phyloP scores from a whole-genome alignment of 1,284 basidiomycete genomes.

The Cutaneotrichosporon sp. region DNA sequence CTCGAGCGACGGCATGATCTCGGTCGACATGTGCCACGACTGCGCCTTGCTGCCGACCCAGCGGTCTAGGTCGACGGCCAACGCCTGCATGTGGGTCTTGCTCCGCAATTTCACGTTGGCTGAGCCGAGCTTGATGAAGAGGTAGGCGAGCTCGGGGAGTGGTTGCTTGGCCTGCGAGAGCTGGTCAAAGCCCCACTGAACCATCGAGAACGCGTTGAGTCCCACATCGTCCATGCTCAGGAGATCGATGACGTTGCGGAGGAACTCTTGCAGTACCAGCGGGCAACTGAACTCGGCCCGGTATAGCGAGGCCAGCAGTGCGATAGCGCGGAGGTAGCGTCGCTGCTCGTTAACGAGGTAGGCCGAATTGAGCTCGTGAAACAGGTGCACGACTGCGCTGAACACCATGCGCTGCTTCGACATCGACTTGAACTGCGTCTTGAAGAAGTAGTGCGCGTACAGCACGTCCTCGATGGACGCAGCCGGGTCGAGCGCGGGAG shows the following conservation, averaged over 20 bases:
- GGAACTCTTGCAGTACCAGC: slow-evolving; percentile 65
- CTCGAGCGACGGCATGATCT: slow-evolving; percentile 20
- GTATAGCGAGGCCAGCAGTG: slow-evolving; percentile 68
- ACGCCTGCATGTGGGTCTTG: not conserved
- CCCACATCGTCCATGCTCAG: slow-evolving; percentile 70
- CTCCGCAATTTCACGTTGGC: slow-evolving; percentile 10
- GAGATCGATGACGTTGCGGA: slow-evolving; percentile 67
- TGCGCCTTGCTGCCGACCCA: slow-evolving; percentile 12
- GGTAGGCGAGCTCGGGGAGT: slow-evolving; percentile 22
- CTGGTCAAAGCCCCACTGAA: slow-evolving; percentile 70
- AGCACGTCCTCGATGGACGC: slow-evolving; percentile 5
- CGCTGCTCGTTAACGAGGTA: slow-evolving; percentile 85
- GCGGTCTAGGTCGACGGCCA: slow-evolving; percentile 7
- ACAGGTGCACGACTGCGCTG: slow-evolving; percentile 72
- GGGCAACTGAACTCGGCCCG: slow-evolving; percentile 61
- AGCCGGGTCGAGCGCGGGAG: slow-evolving; percentile 13
- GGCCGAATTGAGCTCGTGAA: slow-evolving; percentile 66
- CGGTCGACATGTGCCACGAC: slow-evolving; percentile 19
- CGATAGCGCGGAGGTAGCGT: slow-evolving; percentile 71
- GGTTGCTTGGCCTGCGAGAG: slow-evolving; percentile 5
- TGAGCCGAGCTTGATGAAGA: slow-evolving; percentile 37
- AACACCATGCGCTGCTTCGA: slow-evolving; percentile 59
- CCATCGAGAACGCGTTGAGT: slow-evolving; percentile 67
- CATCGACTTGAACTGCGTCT: slow-evolving; percentile 5
- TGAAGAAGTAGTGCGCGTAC: slow-evolving; percentile 17